These are phyloP conservation scores for Lophiostoma macrostomum DNA, from an alignment of 495 filamentous ascomycete species.

Conservation along the genomic window DNA sequence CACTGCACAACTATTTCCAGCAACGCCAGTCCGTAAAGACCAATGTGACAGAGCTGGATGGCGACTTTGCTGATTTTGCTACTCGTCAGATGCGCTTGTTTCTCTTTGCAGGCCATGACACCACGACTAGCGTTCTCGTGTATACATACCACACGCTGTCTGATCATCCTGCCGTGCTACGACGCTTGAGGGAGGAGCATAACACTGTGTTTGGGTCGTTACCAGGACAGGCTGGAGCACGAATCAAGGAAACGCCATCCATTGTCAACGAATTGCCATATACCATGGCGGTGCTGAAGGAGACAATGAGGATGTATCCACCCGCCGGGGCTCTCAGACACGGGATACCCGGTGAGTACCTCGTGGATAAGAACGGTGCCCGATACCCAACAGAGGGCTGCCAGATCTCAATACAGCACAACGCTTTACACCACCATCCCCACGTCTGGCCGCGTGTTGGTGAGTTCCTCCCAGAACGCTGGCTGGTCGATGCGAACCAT, in stretches of 20 bases:
- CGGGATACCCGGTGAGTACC: slow-evolving; percentile 15
- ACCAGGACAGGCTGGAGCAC: neutral
- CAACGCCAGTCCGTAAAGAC: neutral
- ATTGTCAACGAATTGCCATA: slow-evolving; percentile 29
- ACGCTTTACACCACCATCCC: slow-evolving; percentile 15
- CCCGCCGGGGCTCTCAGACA: slow-evolving; percentile 16
- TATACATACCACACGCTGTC: slow-evolving; percentile 42
- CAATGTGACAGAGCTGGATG: neutral
- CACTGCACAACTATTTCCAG: slow-evolving; percentile 7
- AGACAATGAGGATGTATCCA: slow-evolving; percentile 30
- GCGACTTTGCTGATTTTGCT: slow-evolving; percentile 28
- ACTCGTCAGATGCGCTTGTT: slow-evolving; percentile 36
- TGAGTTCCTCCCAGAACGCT: slow-evolving; percentile 13
- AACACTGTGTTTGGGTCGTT: slow-evolving; percentile 37
- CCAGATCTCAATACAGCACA: slow-evolving; percentile 29
- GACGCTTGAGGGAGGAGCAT: slow-evolving; percentile 37
- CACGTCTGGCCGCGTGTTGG: neutral
- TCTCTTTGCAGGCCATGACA: slow-evolving; percentile 48
- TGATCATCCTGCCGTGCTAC: slow-evolving; percentile 37
- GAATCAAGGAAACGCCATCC: slow-evolving; percentile 3
- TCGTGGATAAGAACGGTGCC: slow-evolving; percentile 27
- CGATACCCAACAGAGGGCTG: slow-evolving; percentile 34
- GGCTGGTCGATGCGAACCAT: neutral
- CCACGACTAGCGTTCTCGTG: slow-evolving; percentile 41
- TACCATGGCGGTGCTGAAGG: slow-evolving; percentile 35